Conservation (phyloP, 345 rosid species). For the Populus ilicifolia region DNA sequence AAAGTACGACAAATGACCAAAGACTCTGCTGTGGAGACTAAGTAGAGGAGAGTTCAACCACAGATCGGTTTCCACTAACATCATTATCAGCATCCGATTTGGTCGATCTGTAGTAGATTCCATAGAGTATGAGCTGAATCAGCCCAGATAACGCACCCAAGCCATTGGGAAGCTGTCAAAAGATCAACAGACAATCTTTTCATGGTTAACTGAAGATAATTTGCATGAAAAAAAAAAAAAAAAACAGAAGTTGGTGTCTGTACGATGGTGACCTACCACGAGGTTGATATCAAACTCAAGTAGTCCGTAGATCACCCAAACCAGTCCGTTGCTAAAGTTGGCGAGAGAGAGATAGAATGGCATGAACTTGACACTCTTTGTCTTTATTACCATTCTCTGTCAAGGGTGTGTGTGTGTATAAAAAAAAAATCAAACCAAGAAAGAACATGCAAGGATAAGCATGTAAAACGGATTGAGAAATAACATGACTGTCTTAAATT, state of each 20-base stretch:
- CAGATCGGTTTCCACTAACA: neutral
- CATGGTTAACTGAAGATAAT: neutral
- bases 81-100: constrained; percentile 32
- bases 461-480: no score
- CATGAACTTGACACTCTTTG: constrained; percentile 91
- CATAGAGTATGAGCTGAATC: constrained; percentile 45
- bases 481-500: no score
- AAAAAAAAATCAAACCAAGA: no score
- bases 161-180: constrained; percentile 16
- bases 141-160: constrained; percentile 52
- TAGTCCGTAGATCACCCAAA: constrained; percentile 56
- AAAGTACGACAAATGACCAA: neutral
- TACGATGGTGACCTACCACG: constrained; percentile 31
- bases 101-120: constrained; percentile 39
- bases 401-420: neutral
- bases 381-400: constrained; percentile 55
- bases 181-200: neutral
- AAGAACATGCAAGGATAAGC: no score
- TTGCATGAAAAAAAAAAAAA: neutral
- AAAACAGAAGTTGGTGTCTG: no score
- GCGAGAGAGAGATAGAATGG: constrained; percentile 58
- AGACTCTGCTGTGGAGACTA: neutral
- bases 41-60: neutral
- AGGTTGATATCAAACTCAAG: constrained; percentile 58
- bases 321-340: constrained; percentile 44